Evolutionary conservation across 305 asterid species (phyloP).

Genomic region (Fraxinus albicans): DNA sequence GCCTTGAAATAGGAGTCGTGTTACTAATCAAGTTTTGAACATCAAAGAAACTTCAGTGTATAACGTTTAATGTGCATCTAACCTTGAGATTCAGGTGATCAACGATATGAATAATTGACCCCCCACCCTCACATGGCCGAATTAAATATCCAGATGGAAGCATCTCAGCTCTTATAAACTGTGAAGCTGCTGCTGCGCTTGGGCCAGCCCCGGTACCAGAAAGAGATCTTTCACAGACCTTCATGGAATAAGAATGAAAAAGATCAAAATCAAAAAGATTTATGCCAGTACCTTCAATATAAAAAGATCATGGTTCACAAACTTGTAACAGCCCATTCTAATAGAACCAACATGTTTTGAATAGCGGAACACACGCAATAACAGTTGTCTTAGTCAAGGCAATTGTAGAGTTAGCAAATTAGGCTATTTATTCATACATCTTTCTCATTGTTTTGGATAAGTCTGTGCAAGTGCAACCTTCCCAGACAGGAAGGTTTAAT

Average conservation of each 20-base stretch:
- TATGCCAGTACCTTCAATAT: neutral
- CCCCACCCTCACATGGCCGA: conserved; percentile 95
- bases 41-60: neutral
- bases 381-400: neutral
- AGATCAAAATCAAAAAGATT: neutral
- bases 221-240: conserved; percentile 91
- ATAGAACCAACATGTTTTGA: neutral
- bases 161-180: conserved; percentile 76
- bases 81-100: conserved; percentile 89
- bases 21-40: conserved; percentile 5
- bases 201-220: conserved; percentile 94
- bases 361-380: neutral
- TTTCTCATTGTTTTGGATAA: neutral
- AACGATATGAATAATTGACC: conserved; percentile 88
- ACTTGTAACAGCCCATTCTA: neutral
- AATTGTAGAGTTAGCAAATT: neutral
- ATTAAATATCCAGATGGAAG: conserved; percentile 88
- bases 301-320: neutral
- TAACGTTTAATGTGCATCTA: neutral
- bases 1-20: conserved; percentile 45
- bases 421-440: neutral
- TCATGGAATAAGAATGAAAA: conserved; percentile 1
- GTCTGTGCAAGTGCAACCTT: neutral
- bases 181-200: conserved; percentile 64
- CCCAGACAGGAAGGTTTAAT: neutral